phyloP scores from a whole-genome alignment of 2,329 filamentous ascomycete genomes.

The Trichoderma atroviride region DNA sequence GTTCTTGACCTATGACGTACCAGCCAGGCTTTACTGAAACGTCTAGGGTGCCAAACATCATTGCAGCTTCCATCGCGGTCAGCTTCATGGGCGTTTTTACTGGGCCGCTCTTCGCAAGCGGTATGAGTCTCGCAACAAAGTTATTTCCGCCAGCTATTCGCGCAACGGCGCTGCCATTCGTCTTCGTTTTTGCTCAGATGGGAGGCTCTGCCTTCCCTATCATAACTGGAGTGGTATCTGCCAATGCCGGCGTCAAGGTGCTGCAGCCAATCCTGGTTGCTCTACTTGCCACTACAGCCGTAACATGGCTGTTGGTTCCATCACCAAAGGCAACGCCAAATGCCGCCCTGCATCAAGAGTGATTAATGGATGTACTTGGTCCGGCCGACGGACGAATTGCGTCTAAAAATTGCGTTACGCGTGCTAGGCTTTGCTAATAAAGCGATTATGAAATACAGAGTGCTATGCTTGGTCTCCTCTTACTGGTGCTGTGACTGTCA shows the following conservation, averaged over 20 bases:
- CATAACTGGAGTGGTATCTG: conserved; percentile 55
- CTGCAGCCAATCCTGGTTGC: conserved; percentile 56
- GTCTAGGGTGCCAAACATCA: conserved; percentile 45
- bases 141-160: conserved; percentile 47
- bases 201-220: conserved; percentile 59
- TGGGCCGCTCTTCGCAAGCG: conserved; percentile 62
- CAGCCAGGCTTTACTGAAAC: neutral
- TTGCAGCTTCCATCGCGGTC: conserved; percentile 56
- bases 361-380: neutral
- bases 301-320: conserved; percentile 52
- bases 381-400: no score
- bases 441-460: neutral
- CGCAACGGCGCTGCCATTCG: conserved; percentile 47
- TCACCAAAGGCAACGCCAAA: conserved; percentile 40
- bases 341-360: conserved; percentile 41
- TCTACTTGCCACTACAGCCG: conserved; percentile 48
- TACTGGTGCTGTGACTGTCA: neutral
- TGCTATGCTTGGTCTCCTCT: neutral
- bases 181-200: conserved; percentile 60
- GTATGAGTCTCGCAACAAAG: conserved; percentile 56
- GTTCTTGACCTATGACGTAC: neutral
- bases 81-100: conserved; percentile 60
- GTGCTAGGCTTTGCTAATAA: neutral
- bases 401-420: neutral
- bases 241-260: conserved; percentile 48